Conservation (phyloP, 2,329 filamentous ascomycete genomes). For the Westerdykella ornata region DNA sequence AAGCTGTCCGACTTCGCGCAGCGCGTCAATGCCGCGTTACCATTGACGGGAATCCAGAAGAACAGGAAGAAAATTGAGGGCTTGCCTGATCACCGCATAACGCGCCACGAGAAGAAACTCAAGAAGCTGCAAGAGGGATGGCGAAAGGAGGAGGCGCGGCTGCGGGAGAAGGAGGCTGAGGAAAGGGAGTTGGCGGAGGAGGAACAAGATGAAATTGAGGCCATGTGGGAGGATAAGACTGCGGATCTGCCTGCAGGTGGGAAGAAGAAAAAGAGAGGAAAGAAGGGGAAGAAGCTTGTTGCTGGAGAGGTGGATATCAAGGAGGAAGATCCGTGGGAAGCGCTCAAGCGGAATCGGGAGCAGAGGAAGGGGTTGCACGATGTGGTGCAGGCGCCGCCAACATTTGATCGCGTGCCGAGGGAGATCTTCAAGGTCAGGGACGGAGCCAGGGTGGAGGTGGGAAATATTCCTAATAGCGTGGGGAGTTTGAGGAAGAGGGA, state of each 20-base stretch:
- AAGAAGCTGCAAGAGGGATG: conserved; percentile 53
- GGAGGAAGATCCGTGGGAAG: conserved; percentile 71
- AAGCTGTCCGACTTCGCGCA: conserved; percentile 72
- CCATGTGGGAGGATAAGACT: conserved; percentile 58
- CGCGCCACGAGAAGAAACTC: conserved; percentile 78
- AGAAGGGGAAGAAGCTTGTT: conserved; percentile 46
- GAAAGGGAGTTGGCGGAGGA: conserved; percentile 62
- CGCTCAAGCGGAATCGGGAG: conserved; percentile 51
- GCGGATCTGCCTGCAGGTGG: conserved; percentile 52
- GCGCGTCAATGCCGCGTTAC: conserved; percentile 78
- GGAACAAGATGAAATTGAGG: conserved; percentile 56
- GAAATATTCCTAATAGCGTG: conserved; percentile 60
- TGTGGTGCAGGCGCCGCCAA: conserved; percentile 69
- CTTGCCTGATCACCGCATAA: conserved; percentile 58
- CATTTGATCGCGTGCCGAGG: conserved; percentile 55
- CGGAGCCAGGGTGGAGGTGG: conserved; percentile 60
- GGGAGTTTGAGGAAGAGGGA: conserved; percentile 67
- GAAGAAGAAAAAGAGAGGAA: conserved; percentile 43
- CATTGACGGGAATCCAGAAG: conserved; percentile 59
- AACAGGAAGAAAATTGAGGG: conserved; percentile 60
- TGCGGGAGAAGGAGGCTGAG: conserved; percentile 70
- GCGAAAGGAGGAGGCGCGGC: conserved; percentile 48
- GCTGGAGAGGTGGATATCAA: conserved; percentile 47
- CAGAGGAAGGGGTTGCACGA: conserved; percentile 54
- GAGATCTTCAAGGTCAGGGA: conserved; percentile 60